Evolutionary conservation across 139 green algal genomes (phyloP), one percentile per base, ranked within the genome.

Genomic region (Asterochloris sp.): DNA sequence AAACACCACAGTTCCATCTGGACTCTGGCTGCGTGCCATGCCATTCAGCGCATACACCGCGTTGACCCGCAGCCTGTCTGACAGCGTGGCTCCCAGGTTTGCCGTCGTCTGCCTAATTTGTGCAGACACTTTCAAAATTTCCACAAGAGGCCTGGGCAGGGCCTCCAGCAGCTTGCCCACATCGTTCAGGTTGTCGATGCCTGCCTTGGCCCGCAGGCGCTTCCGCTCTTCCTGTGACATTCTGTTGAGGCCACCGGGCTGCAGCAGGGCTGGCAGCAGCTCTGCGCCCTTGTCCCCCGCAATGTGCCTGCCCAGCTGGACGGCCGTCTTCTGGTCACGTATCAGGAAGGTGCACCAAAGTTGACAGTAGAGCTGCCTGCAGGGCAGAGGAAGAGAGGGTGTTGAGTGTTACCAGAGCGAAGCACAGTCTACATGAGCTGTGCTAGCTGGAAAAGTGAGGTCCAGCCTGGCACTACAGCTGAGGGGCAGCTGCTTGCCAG

Each of bases 231-330:
- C 62, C 63, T 27, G 62, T 62, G 62, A 64, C 11, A 81, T 21
- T 17, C 67, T 85, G 17, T 60, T 85, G 62, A 89, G 85, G 8
- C 88, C 89, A 1, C 85, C 78, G 16, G 91, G 91, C 4, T 88
- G 89, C 28, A 97, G 82, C 60, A 97, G 83, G 38, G 91, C 83
- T 1, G 93, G 93, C 69, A 97, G 85, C 9, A 94, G 83, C 69
- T 87, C 80, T 21, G 85, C 91, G 0, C 86, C 91, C 0, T 81
- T 81, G 79, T 90, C 73, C 0, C 92, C 93, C 6, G 80, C 90
- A 79, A 85, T 82, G 17, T n/a, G 24, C 29, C 21, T 69, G 0
- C 71, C 77, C 62, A 87, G 63, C 27, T 81, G 54, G 60, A 74
- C 69, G 6, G 83, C 83, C 15, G 28, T 69, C 80, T 79, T 74